These are phyloP conservation scores for Blastomyces silverae DNA, from an alignment of 2,329 filamentous ascomycete genomes.

Conservation along the genomic window DNA sequence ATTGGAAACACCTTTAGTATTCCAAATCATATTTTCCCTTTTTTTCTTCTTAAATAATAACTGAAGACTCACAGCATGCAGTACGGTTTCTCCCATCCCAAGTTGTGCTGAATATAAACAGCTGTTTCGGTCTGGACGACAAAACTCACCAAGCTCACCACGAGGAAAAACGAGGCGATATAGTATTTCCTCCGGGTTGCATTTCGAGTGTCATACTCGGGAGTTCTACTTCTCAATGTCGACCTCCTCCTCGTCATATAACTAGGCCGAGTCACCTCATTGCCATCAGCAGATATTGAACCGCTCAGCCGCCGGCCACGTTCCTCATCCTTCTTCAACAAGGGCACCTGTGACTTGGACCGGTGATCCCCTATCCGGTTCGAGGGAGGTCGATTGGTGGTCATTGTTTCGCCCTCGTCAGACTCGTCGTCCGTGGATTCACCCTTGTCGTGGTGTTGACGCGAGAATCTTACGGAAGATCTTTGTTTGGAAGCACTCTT, in stretches of 20 bases:
- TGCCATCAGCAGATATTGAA: constrained; percentile 22
- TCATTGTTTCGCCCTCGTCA: constrained; percentile 38
- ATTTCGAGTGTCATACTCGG: constrained; percentile 56
- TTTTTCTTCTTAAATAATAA: constrained; percentile 1
- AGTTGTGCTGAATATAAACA: constrained; percentile 83
- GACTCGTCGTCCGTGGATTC: constrained; percentile 33
- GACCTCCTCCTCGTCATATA: constrained; percentile 52
- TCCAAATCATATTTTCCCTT: neutral
- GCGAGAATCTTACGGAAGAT: constrained; percentile 6
- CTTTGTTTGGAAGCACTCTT: constrained; percentile 11
- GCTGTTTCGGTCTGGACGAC: constrained; percentile 93
- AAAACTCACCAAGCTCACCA: constrained; percentile 78
- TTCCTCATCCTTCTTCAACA: constrained; percentile 47
- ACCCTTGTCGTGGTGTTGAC: neutral
- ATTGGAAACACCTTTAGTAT: neutral
- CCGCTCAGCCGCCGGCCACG: constrained; percentile 34
- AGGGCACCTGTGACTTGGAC: constrained; percentile 42
- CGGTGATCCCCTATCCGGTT: constrained; percentile 45
- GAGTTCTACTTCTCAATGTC: constrained; percentile 70
- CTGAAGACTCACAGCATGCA: constrained; percentile 73
- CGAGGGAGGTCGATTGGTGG: constrained; percentile 42
- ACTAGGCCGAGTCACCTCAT: constrained; percentile 29
- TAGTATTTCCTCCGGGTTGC: constrained; percentile 77
- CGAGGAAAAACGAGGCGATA: constrained; percentile 75
- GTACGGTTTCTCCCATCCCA: constrained; percentile 97